phyloP scores from a whole-genome alignment of 305 asterid genomes.

The Striga hermonthica region DNA sequence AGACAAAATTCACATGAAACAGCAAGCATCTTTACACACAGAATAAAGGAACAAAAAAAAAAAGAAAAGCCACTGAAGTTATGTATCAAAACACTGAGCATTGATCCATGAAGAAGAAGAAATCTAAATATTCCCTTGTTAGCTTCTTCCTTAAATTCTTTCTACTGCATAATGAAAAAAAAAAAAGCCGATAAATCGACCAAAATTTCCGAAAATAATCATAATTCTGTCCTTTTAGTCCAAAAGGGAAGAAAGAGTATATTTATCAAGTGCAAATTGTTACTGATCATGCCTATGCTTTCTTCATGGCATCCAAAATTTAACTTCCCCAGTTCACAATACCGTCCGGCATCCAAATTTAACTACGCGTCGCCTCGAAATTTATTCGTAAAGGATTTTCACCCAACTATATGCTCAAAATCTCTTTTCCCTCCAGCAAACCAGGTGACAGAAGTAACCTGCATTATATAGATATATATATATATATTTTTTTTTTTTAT shows the following conservation, averaged over 20 bases:
- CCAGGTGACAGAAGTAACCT: constrained; percentile 43
- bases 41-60: constrained; percentile 27
- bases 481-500: neutral
- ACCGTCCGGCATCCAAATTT: constrained; percentile 31
- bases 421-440: constrained; percentile 49
- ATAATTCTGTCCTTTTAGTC: no score
- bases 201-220: neutral
- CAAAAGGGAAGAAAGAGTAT: no score
- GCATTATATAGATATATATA: neutral
- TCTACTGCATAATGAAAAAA: neutral
- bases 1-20: neutral
- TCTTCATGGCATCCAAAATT: constrained; percentile 35
- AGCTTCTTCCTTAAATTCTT: constrained; percentile 42
- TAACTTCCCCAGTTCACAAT: constrained; percentile 32
- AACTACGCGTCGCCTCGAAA: constrained; percentile 29
- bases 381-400: constrained; percentile 36
- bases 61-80: constrained; percentile 23
- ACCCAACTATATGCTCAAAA: constrained; percentile 35
- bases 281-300: constrained; percentile 47
- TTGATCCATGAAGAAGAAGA: constrained; percentile 56
- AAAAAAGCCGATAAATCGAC: constrained; percentile 11
- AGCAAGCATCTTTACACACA: constrained; percentile 28
- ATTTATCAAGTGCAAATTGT: no score
- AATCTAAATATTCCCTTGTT: constrained; percentile 62
- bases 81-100: constrained; percentile 21